Percentiles rank a stretch among this genome's conserved stretches.
Evolutionary conservation across 495 filamentous ascomycete species (phyloP).

Genomic region (Thozetella sp.): DNA sequence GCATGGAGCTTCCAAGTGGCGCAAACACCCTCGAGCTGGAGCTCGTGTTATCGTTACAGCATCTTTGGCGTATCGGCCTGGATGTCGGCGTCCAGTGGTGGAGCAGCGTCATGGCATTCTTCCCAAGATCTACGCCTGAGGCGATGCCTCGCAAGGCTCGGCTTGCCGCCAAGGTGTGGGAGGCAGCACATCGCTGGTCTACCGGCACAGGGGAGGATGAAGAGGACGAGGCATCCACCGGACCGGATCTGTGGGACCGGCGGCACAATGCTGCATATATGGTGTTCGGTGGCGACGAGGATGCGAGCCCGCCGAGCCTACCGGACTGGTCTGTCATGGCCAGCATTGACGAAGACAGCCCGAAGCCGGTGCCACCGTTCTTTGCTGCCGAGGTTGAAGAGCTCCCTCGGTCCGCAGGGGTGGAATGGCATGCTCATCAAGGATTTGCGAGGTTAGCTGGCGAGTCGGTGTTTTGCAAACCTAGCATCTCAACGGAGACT

Average conservation of each 20-base stretch:
- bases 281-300: conserved; percentile 16
- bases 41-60: conserved; percentile 71
- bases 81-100: conserved; percentile 75
- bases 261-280: conserved; percentile 51
- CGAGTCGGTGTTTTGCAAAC: background rate
- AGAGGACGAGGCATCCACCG: conserved; percentile 39
- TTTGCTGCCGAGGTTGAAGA: conserved; percentile 64
- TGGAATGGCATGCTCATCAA: conserved; percentile 33
- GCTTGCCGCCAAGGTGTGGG: conserved; percentile 33
- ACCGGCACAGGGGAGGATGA: conserved; percentile 22
- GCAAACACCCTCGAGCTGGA: conserved; percentile 24
- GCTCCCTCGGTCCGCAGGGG: conserved; percentile 22
- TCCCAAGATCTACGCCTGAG: conserved; percentile 32
- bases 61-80: conserved; percentile 82
- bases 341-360: conserved; percentile 6
- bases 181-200: conserved; percentile 27
- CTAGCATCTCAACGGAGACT: background rate
- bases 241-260: conserved; percentile 74
- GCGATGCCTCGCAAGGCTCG: conserved; percentile 10
- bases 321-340: conserved; percentile 38
- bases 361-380: conserved; percentile 55
- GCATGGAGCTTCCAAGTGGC: conserved; percentile 62
- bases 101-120: conserved; percentile 72
- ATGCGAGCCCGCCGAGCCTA: conserved; percentile 16
- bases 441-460: conserved; percentile 16